A percentile compares a stretch with the other conserved stretches of the same genome.
These are phyloP conservation scores for Axilococcus clingmanii DNA, from an alignment of 139 green algal genomes.

Conservation along the genomic window DNA sequence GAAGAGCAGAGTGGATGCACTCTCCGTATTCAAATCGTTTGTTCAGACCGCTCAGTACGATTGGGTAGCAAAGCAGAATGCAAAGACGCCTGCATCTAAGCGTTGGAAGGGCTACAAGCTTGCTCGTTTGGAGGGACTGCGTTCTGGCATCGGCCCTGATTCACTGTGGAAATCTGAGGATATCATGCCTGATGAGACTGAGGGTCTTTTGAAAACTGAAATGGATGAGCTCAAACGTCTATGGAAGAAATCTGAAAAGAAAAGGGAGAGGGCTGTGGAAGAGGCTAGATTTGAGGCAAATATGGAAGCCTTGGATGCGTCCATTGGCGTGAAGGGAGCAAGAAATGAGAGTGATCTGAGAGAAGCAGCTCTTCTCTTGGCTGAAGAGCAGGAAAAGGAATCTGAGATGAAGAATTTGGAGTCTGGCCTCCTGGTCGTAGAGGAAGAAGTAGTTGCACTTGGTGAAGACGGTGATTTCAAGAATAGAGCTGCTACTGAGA, in stretches of 20 bases:
- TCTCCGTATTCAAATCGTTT: conserved; percentile 30
- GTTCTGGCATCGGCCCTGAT: conserved; percentile 22
- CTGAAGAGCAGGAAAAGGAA: too few relatives aligned
- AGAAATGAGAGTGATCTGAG: too few relatives aligned
- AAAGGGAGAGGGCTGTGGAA: background rate
- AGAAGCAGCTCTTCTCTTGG: too few relatives aligned
- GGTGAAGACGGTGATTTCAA: too few relatives aligned
- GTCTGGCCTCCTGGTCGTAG: too few relatives aligned
- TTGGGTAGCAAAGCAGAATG: conserved; percentile 3
- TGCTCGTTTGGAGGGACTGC: conserved; percentile 19
- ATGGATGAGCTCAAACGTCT: conserved; percentile 14
- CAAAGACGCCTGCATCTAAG: background rate
- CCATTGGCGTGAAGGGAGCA: background rate
- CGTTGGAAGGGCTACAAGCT: conserved; percentile 18
- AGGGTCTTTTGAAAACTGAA: conserved; percentile 15
- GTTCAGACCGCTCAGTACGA: conserved; percentile 17
- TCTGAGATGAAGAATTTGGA: too few relatives aligned
- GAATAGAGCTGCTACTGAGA: too few relatives aligned
- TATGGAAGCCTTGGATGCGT: conserved; percentile 1
- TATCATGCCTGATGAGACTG: conserved; percentile 12
- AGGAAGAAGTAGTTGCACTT: too few relatives aligned
- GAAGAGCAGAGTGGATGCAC: conserved; percentile 7
- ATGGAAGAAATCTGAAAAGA: background rate
- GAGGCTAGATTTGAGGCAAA: background rate
- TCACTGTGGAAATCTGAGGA: conserved; percentile 9